Evolutionary conservation across 2,329 filamentous ascomycete species (phyloP), one percentile per base, ranked within the genome.

Genomic region (Aspergillus eucalypticola): DNA sequence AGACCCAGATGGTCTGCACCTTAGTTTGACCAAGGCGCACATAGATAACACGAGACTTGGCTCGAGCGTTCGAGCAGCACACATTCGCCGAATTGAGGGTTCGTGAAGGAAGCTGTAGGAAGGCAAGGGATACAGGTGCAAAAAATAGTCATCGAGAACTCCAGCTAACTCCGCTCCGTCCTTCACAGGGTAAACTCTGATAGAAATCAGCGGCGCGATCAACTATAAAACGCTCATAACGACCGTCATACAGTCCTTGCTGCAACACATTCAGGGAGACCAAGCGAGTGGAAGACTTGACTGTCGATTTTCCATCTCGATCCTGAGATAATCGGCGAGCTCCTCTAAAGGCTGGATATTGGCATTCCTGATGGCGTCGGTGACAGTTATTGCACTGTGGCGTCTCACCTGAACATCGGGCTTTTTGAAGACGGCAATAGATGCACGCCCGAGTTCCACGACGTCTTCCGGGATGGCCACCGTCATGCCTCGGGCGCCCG

Each of bases 61-160:
- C 21, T 39, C 51, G 10, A 53, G 51, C 15, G 19, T 53, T 27
- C 21, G 13, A 10, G 25, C 51, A 3, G 51, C 21, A 32, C 38
- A 53, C 51, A 53, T 53, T n/a, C 51, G 51, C 23, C 51, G 19
- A 17, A 53, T 25, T 1, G 51, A 53, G 6, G 51, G 38, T 15
- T 53, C 32, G 25, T 53, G 51, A 25, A 53, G 32, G 25, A 53
- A 53, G 32, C 51, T 53, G 32, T 53, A 53, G n/a, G 32, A n/a
- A 8, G 51, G 32, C 5, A 41, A 35, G 17, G 32, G 51, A 53
- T 53, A 53, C 7, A 41, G 13, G 11, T 39, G 38, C 19, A 25
- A 41, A 21, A 53, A 53, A 27, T 41, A 53, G 51, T 23, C 19
- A 41, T 53, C 51, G 8, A 53, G 51, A 8, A 53, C 15, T 19